Evolutionary conservation across 177 flowering plant species (phyloP), one percentile per base, ranked within the genome.

Genomic region (Telopea speciosissima): DNA sequence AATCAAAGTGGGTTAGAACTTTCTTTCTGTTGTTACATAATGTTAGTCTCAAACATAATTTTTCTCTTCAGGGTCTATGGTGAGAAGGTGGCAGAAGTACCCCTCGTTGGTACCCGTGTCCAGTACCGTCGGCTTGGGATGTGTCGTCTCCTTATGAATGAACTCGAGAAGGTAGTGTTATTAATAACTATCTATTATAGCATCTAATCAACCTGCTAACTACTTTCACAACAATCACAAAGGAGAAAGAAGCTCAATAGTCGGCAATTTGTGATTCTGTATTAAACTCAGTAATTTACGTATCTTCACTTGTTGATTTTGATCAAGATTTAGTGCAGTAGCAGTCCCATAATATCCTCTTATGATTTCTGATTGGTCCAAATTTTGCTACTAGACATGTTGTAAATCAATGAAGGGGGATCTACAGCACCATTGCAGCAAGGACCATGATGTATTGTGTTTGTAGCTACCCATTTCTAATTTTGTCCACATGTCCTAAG

Each of bases 41-140:
- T 72, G 62, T 31, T 68, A 7, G 16, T 67, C 59, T 68, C 13
- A 75, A 63, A 17, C 49, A 22, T 31, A 70, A 67, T 0, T 45
- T 54, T 65, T 62, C 70, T 59, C 68, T 75, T 33, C 36, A 91
- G 97, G 84, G 75, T 94, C 24, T 75, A 76, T 75, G 97, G 92
- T 58, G 81, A 75, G 45, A 86, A 84, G 75, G 89, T 87, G 36
- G 99, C 99, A 68, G 99, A 94, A 81, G 74, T 94, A 26, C 97
- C 99, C 25, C 84, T 94, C 70, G 79, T 94, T 76, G 92, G 84
- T 59, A 95, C 99, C n/a, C 76, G 90, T 65, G 80, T 87, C 72
- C 85, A 84, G 54, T 87, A 82, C 74, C 97, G 97, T 25, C 81
- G 81, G 19, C 86, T 70, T 36, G 99, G 99, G 74, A 91, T 93